A percentile compares a stretch with the other conserved stretches of the same genome.
These are phyloP conservation scores for Plantago coronopus DNA, from an alignment of 305 asterid genomes.

Conservation along the genomic window DNA sequence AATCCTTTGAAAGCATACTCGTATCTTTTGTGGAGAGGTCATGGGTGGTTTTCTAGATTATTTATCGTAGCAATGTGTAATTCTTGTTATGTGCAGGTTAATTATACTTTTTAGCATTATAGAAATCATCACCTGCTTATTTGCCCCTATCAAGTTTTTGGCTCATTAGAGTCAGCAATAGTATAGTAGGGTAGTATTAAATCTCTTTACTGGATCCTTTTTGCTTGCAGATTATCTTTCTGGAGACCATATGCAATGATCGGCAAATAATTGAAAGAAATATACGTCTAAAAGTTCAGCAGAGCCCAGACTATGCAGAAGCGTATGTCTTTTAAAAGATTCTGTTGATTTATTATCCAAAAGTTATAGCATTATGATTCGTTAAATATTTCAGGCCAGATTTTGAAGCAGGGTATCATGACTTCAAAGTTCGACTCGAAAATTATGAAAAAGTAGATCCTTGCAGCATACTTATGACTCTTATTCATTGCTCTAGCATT, in stretches of 20 bases:
- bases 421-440: slow-evolving; percentile 84
- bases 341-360: slow-evolving; percentile 20
- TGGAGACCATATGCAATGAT: slow-evolving; percentile 95
- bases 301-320: slow-evolving; percentile 99
- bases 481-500: slow-evolving; percentile 8
- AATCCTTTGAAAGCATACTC: too few species aligned
- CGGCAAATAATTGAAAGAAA: slow-evolving; percentile 83
- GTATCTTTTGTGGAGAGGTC: too few species aligned
- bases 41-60: too few species aligned
- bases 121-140: too few species aligned
- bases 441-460: slow-evolving; percentile 85
- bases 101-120: neutral
- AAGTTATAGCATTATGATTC: slow-evolving; percentile 26
- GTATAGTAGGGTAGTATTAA: slow-evolving; percentile 12
- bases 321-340: slow-evolving; percentile 47
- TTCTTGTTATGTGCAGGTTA: too few species aligned
- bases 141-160: neutral
- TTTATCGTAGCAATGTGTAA: too few species aligned
- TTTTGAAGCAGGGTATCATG: slow-evolving; percentile 96
- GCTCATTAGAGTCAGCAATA: slow-evolving; percentile 16
- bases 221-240: slow-evolving; percentile 70
- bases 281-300: slow-evolving; percentile 99
- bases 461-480: slow-evolving; percentile 25
- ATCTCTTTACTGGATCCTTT: slow-evolving; percentile 24
- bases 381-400: slow-evolving; percentile 73